Percentiles rank a stretch among this genome's conserved stretches.
phyloP scores from a whole-genome alignment of 768 basidiomycete genomes.

The Lanmaoa pseudosensibilis region DNA sequence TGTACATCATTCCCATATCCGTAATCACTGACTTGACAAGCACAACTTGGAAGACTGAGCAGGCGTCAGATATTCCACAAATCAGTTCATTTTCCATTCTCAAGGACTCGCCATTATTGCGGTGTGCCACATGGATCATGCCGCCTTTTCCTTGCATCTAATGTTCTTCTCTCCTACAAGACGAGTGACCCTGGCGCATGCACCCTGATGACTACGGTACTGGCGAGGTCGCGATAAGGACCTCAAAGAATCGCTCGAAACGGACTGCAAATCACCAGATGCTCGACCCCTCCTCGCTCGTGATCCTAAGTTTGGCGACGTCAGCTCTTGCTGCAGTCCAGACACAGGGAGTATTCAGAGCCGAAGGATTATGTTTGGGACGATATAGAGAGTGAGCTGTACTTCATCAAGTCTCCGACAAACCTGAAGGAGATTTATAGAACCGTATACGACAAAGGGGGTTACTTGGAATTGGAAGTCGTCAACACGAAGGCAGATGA shows the following conservation, averaged over 20 bases:
- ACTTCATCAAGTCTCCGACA: background rate
- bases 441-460: background rate
- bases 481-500: background rate
- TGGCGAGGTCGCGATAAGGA: background rate
- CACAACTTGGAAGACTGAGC: background rate
- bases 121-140: background rate
- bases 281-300: background rate
- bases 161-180: background rate
- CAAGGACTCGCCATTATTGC: background rate
- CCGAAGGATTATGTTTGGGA: background rate
- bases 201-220: background rate
- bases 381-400: background rate
- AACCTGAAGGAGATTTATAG: background rate
- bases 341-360: background rate
- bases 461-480: too few relatives aligned
- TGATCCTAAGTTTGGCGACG: background rate
- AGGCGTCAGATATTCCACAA: background rate
- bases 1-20: too few relatives aligned
- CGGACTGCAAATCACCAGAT: background rate
- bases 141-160: background rate
- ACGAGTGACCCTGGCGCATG: background rate
- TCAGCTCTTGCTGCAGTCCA: background rate
- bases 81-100: background rate
- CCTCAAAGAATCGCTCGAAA: background rate
- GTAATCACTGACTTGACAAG: too few relatives aligned